Evolutionary conservation across 2,329 filamentous ascomycete genomes (phyloP), one percentile per base, ranked within the genome.

Genomic region (Leptodontidium sp.): DNA sequence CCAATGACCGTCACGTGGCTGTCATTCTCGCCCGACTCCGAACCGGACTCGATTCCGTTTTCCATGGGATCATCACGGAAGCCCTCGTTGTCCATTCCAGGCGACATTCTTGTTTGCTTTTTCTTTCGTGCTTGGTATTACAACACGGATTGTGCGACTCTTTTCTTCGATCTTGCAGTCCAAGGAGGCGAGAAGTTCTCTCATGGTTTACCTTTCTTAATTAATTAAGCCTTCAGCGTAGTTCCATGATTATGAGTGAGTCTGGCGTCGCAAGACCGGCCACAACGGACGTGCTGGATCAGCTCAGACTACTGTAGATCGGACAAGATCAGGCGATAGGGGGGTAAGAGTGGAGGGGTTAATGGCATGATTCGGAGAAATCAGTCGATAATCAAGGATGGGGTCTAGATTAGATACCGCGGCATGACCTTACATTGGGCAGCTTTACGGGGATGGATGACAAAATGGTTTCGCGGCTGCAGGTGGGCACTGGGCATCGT

Each of bases 1-100:
- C 82, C 82, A 32, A 80, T 78, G 17, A 84, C 65, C 4, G 71
- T 65, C 50, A 76, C 74, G 65, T 76, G 71, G 65, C 70, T 64
- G 38, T 47, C 43, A 59, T 66, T 52, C 5, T 59, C 38, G n/a
- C n/a, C 45, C 12, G 12, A 61, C 24, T 59, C 64, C 38, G 66
- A 61, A 43, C 15, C 58, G 47, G 24, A 21, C 15, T 49, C 64
- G 14, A 66, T 24, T 5, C 66, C 61, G 21, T 68, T 58, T 4
- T 45, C 38, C 50, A 53, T 64, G 4, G 52, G 50, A 32, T 59
- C 65, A 50, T 68, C 61, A n/a, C 40, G 52, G 64, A 68, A 72
- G 3, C 66, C 68, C 40, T 72, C 73, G 55, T 72, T 71, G 26
- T 70, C 65, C 40, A 66, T 65, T 32, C 71, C 69, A 35, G 72